A percentile compares a stretch with the other conserved stretches of the same genome.
Conservation (phyloP, 2,329 filamentous ascomycete species). For the Cercospora berteroae region DNA sequence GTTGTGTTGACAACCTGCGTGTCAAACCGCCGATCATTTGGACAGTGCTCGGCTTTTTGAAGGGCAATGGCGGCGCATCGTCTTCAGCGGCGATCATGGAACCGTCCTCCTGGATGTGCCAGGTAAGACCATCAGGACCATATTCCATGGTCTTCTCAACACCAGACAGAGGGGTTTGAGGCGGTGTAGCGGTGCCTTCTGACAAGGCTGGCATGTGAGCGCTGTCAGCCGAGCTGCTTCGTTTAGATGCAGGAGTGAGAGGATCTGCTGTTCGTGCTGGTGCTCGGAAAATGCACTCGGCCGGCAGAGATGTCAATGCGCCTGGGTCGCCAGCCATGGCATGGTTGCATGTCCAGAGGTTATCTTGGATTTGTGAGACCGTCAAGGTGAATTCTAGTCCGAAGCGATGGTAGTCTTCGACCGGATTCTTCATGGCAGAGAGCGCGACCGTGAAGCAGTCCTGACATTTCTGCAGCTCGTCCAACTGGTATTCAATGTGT, state of each 20-base stretch:
- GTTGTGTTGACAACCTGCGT: constrained; percentile 6
- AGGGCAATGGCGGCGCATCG: not conserved
- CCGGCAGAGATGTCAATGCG: constrained; percentile 24
- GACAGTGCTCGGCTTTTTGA: constrained; percentile 1
- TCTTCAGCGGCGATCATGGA: constrained; percentile 1
- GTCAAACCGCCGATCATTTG: constrained; percentile 4
- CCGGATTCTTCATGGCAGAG: constrained; percentile 15
- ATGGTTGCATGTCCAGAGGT: constrained; percentile 14
- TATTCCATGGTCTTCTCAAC: constrained; percentile 9
- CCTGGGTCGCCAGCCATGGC: not conserved
- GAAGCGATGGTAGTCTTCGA: constrained; percentile 16
- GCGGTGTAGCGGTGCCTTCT: constrained; percentile 11
- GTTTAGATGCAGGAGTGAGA: constrained; percentile 8
- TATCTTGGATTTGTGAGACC: constrained; percentile 14
- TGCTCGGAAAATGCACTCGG: constrained; percentile 31
- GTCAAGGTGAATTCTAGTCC: constrained; percentile 30
- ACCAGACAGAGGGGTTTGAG: constrained; percentile 7
- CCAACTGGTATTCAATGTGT: constrained; percentile 31
- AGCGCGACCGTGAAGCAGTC: constrained; percentile 28
- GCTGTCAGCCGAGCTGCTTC: constrained; percentile 14
- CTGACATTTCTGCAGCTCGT: constrained; percentile 23
- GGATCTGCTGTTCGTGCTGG: constrained; percentile 10
- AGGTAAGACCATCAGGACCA: not conserved
- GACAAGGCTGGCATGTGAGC: constrained; percentile 15
- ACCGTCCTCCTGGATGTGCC: constrained; percentile 7